A percentile compares a stretch with the other conserved stretches of the same genome.
These are phyloP conservation scores for Cryptosporidium sp. DNA, from an alignment of 169 alveolate genomes.

Conservation along the genomic window DNA sequence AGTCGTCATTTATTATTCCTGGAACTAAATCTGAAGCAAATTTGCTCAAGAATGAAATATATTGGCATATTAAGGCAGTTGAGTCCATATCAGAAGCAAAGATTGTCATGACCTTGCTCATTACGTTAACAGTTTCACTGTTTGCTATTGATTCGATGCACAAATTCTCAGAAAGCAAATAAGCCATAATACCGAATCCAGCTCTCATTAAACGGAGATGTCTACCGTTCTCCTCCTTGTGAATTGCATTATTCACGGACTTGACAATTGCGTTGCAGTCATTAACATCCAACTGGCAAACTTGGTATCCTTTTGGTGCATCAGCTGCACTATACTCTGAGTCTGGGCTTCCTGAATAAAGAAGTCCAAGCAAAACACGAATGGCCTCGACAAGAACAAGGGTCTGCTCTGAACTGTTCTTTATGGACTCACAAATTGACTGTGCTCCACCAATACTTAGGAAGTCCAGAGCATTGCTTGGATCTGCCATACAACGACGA, in stretches of 20 bases:
- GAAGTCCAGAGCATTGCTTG: conserved; percentile 89
- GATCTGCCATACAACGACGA: conserved; percentile 86
- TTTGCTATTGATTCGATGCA: conserved; percentile 80
- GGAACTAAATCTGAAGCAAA: conserved; percentile 59
- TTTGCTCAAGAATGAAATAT: conserved; percentile 17
- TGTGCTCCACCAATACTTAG: conserved; percentile 90
- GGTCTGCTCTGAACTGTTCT: conserved; percentile 80
- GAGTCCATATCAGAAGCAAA: conserved; percentile 78
- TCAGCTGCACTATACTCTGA: conserved; percentile 62
- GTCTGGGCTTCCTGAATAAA: conserved; percentile 76
- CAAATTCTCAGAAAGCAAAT: conserved; percentile 80
- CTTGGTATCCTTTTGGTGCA: conserved; percentile 74
- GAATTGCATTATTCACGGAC: conserved; percentile 55
- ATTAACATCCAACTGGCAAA: conserved; percentile 58
- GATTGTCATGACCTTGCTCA: conserved; percentile 76
- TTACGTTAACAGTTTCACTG: conserved; percentile 77
- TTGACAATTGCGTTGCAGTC: conserved; percentile 52
- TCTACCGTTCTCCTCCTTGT: conserved; percentile 79
- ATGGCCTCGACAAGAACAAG: conserved; percentile 88
- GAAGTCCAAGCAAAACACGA: conserved; percentile 84
- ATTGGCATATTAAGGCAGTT: conserved; percentile 37
- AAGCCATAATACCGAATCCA: conserved; percentile 79
- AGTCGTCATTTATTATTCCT: conserved; percentile 30
- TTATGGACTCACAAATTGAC: conserved; percentile 84
- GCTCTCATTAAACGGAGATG: conserved; percentile 83